Evolutionary conservation across 345 rosid genomes (phyloP).

Genomic region (Populus ilicifolia): DNA sequence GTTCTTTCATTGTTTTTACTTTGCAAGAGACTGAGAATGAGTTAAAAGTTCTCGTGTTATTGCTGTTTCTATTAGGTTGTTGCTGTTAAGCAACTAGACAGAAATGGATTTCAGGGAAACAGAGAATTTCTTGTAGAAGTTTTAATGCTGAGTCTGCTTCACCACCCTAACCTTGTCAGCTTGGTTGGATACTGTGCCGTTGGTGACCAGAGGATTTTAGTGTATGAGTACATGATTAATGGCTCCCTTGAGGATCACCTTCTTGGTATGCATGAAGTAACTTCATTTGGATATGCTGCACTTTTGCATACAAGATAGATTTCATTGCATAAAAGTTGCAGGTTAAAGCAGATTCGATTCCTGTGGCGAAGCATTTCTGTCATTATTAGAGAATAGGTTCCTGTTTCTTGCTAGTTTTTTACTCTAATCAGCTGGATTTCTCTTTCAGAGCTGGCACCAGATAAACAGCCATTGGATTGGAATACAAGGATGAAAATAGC

Average conservation of each 20-base stretch:
- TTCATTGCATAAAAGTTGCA: not conserved
- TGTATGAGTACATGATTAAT: constrained; percentile 62
- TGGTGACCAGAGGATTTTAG: constrained; percentile 69
- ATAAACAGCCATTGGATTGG: constrained; percentile 59
- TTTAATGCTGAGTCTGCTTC: constrained; percentile 65
- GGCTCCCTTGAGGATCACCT: constrained; percentile 80
- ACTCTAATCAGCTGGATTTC: not conserved
- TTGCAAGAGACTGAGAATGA: not conserved
- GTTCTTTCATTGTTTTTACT: not conserved
- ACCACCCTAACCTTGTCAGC: constrained; percentile 62
- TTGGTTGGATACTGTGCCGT: constrained; percentile 76
- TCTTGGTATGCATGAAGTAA: constrained; percentile 43
- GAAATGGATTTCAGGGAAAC: constrained; percentile 80
- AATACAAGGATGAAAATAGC: constrained; percentile 67
- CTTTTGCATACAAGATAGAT: not conserved
- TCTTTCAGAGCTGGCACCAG: constrained; percentile 38
- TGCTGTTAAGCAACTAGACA: constrained; percentile 80
- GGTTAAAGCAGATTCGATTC: not conserved
- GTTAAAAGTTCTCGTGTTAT: not conserved
- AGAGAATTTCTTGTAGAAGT: constrained; percentile 79
- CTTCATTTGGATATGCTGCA: not conserved
- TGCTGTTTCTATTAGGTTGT: constrained; percentile 31
- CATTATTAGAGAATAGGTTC: not conserved
- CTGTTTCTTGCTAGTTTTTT: not conserved
- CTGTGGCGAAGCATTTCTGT: not conserved